Base-by-base conservation (phyloP, 1,284 basidiomycete genomes). In the Ceratobasidium sp. region DNA sequence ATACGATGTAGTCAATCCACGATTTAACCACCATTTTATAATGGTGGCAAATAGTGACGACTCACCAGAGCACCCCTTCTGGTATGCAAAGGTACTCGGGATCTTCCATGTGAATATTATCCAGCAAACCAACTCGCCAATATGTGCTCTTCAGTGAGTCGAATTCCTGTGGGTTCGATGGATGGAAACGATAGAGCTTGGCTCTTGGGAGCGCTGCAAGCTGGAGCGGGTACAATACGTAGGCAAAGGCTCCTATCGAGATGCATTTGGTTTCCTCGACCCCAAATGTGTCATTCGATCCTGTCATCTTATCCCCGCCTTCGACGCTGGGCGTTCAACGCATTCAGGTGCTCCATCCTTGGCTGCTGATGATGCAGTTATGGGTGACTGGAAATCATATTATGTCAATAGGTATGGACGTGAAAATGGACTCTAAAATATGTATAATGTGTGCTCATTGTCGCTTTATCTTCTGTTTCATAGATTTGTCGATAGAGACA, bases 1-100 rank as follows among this genome's bases (percentile, higher is more conserved):
- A 1, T 59, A 80, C 11, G 84, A 86, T 69, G 78, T 75, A 0
- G 74, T 86, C 62, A 85, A 83, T 61, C 82, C 80, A 0, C 76
- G 0, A n/a, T 7, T n/a, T 26, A 79, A 77, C 1, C 66, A 70
- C n/a, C 76, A 78, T n/a, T 74, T 79, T 41, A 72, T 84, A 43
- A 80, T 84, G 77, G 70, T 81, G 4, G 74, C 77, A 11, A 59
- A 71, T 6, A 79, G 81, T 23, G 75, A 76, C 16, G 74, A 75
- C 13, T 23, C 63, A 1, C 59, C 71, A 2, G 23, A 9, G 7
- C 76, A 81, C 55, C 78, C 78, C 0, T 84, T 80, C 71, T 81
- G 79, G 80, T 85, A 83, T 76, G 81, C 79, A 0, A 73, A 74
- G 0, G 77, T 85, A 0, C 54, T 83, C 26, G 78, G 79, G 0